These are phyloP conservation scores for Macrotyloma uniflorum DNA, from an alignment of 306 rosid genomes.

Conservation along the genomic window DNA sequence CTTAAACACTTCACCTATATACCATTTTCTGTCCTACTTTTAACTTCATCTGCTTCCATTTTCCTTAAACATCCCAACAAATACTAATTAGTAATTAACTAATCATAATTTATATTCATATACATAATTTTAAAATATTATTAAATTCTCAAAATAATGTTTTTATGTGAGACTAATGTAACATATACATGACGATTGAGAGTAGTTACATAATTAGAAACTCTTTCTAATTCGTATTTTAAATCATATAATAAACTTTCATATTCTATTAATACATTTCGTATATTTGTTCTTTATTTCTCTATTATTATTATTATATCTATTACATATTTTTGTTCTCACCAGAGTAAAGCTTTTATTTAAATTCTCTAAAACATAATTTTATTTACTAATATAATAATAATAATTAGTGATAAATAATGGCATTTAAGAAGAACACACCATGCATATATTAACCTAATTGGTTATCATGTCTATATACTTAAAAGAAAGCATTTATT, in stretches of 20 bases:
- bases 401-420: too few relatives aligned
- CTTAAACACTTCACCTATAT: constrained; percentile 23
- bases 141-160: too few relatives aligned
- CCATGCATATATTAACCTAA: too few relatives aligned
- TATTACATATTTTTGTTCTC: not conserved
- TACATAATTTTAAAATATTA: too few relatives aligned
- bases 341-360: too few relatives aligned
- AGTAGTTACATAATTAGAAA: not conserved
- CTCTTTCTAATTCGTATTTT: not conserved
- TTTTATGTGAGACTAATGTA: not conserved
- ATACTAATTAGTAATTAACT: constrained; percentile 27
- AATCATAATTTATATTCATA: not conserved
- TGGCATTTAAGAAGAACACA: too few relatives aligned
- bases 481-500: not conserved
- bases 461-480: not conserved
- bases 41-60: constrained; percentile 29
- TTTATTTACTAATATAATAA: too few relatives aligned
- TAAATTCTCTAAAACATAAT: too few relatives aligned
- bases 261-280: not conserved
- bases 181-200: not conserved
- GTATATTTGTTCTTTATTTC: too few relatives aligned
- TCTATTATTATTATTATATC: too few relatives aligned
- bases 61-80: constrained; percentile 29
- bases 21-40: constrained; percentile 28
- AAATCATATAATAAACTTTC: not conserved